These are phyloP conservation scores for Colletotrichum tamarilloi DNA, from an alignment of 2,329 filamentous ascomycete genomes.

Conservation along the genomic window DNA sequence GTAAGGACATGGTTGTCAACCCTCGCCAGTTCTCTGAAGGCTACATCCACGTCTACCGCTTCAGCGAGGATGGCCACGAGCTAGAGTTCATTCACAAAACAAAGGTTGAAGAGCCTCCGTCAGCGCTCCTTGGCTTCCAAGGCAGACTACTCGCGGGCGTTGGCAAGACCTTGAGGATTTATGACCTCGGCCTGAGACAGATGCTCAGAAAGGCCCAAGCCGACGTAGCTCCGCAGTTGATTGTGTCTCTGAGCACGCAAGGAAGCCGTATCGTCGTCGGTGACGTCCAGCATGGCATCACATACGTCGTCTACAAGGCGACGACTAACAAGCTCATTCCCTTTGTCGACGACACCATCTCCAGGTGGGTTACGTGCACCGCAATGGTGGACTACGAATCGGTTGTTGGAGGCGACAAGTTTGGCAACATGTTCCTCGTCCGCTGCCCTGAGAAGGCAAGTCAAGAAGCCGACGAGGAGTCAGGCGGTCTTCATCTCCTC, in stretches of 20 bases:
- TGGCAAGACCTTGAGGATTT: slow-evolving; percentile 84
- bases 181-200: slow-evolving; percentile 93
- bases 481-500: slow-evolving; percentile 88
- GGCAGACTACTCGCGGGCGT: slow-evolving; percentile 89
- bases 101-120: slow-evolving; percentile 87
- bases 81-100: slow-evolving; percentile 98
- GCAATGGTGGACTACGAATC: slow-evolving; percentile 99
- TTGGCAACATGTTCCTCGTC: slow-evolving; percentile 94
- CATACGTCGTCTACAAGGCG: slow-evolving; percentile 93
- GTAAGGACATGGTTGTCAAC: slow-evolving; percentile 85
- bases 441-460: slow-evolving; percentile 88
- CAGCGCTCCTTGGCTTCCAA: slow-evolving; percentile 93
- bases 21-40: slow-evolving; percentile 82
- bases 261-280: slow-evolving; percentile 92
- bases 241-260: slow-evolving; percentile 89
- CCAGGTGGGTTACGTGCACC: slow-evolving; percentile 90
- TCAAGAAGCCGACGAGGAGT: slow-evolving; percentile 91
- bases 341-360: slow-evolving; percentile 89
- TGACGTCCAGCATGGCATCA: slow-evolving; percentile 92
- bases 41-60: slow-evolving; percentile 92
- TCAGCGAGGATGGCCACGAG: slow-evolving; percentile 86
- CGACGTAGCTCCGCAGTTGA: slow-evolving; percentile 81
- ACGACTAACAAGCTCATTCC: slow-evolving; percentile 92
- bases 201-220: slow-evolving; percentile 92
- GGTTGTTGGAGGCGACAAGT: slow-evolving; percentile 94